Evolutionary conservation across 2,329 filamentous ascomycete species (phyloP).

Genomic region (Phialophora expanda): DNA sequence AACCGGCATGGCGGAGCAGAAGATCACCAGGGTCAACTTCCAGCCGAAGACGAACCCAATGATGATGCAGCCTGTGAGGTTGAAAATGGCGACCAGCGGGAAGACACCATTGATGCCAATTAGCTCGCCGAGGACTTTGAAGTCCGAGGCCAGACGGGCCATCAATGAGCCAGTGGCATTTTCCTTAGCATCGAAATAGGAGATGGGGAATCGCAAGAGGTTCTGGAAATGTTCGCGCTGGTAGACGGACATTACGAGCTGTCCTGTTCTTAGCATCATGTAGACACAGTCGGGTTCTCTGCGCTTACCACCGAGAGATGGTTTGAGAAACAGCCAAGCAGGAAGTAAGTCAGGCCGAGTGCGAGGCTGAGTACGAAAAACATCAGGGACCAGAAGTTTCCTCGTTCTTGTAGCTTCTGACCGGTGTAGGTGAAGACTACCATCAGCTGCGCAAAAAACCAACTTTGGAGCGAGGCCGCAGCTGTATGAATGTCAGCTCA

Average conservation of each 20-base stretch:
- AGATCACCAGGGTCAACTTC: constrained; percentile 73
- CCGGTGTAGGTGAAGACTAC: constrained; percentile 54
- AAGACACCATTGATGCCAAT: constrained; percentile 69
- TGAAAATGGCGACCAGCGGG: constrained; percentile 72
- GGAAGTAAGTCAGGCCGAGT: constrained; percentile 52
- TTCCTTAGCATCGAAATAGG: constrained; percentile 52
- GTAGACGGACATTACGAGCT: constrained; percentile 47
- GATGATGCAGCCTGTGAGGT: constrained; percentile 66
- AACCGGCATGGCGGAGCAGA: constrained; percentile 63
- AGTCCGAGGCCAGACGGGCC: constrained; percentile 55
- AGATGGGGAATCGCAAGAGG: constrained; percentile 51
- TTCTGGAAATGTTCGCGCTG: constrained; percentile 54
- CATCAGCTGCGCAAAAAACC: constrained; percentile 57
- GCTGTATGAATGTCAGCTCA: constrained; percentile 44
- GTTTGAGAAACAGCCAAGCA: constrained; percentile 54
- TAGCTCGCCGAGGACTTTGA: constrained; percentile 58
- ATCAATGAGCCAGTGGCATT: constrained; percentile 58
- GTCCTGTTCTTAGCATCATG: constrained; percentile 37
- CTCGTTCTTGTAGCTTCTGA: constrained; percentile 47
- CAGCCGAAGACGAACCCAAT: constrained; percentile 76
- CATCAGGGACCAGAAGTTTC: constrained; percentile 61
- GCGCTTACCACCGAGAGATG: constrained; percentile 45
- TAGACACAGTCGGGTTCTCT: constrained; percentile 19
- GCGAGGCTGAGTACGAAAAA: constrained; percentile 61
- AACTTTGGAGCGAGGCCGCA: constrained; percentile 54